These are phyloP conservation scores for Obba rivulosa DNA, from an alignment of 768 basidiomycete genomes.

Conservation along the genomic window DNA sequence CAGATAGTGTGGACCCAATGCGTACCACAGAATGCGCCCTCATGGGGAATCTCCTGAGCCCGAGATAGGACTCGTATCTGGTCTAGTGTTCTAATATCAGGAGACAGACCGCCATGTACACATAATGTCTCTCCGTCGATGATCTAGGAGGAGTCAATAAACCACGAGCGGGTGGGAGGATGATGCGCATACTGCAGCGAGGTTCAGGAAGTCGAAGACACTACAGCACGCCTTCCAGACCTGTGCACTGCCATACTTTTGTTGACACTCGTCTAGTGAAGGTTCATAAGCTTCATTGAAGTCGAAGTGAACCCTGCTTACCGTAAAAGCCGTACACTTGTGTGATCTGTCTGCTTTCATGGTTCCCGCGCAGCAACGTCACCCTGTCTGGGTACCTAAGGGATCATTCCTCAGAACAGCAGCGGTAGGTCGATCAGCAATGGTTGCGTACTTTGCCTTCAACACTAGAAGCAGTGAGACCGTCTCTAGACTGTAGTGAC, in stretches of 20 bases:
- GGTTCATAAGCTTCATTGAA: background rate
- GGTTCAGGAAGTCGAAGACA: constrained; percentile 93
- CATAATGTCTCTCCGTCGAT: constrained; percentile 91
- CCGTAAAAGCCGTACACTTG: constrained; percentile 99
- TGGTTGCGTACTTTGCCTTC: constrained; percentile 67
- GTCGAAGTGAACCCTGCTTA: constrained; percentile 29
- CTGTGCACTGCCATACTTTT: constrained; percentile 91
- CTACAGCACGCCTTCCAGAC: constrained; percentile 98
- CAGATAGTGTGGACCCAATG: background rate
- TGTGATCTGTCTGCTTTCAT: constrained; percentile 96
- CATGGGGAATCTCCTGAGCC: constrained; percentile 97
- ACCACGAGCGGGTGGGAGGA: background rate
- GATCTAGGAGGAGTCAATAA: constrained; percentile 46
- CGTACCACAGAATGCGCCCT: constrained; percentile 94
- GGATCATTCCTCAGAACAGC: background rate
- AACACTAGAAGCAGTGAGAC: constrained; percentile 83
- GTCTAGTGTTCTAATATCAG: constrained; percentile 92
- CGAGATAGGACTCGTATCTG: constrained; percentile 89
- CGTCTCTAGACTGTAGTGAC: constrained; percentile 94
- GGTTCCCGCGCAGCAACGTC: constrained; percentile 89
- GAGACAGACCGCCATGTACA: constrained; percentile 94
- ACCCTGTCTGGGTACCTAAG: constrained; percentile 88
- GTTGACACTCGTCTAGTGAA: constrained; percentile 87
- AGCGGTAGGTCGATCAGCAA: background rate
- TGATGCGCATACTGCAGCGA: constrained; percentile 70